These are phyloP conservation scores for Tylopilus felleus DNA, from an alignment of 768 basidiomycete species.

Conservation along the genomic window DNA sequence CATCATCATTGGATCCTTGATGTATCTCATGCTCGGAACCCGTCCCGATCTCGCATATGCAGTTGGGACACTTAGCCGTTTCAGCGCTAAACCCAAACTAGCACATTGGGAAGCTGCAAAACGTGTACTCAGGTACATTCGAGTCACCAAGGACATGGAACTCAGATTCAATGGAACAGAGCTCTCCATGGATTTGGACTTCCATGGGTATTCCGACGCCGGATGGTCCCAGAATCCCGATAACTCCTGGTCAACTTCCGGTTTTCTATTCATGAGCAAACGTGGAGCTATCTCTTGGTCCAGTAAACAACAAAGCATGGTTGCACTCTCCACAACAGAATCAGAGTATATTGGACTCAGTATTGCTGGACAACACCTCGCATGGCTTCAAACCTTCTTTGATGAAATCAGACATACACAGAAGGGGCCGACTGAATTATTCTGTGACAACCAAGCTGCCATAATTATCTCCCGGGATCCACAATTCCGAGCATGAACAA, in stretches of 20 bases:
- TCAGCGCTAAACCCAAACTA: too few relatives aligned
- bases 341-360: background rate
- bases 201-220: background rate
- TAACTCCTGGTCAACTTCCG: background rate
- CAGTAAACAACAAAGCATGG: background rate
- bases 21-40: conserved; percentile 4
- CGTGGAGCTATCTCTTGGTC: background rate
- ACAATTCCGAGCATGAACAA: background rate
- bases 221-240: background rate
- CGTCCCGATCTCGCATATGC: background rate
- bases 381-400: background rate
- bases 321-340: background rate
- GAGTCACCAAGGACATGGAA: background rate
- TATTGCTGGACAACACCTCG: background rate
- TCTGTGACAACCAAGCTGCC: background rate
- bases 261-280: background rate
- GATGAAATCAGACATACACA: background rate
- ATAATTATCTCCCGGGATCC: background rate
- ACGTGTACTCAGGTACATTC: background rate
- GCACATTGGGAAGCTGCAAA: background rate
- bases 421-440: background rate
- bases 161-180: background rate
- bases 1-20: background rate
- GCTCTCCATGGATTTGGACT: background rate
- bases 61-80: background rate